These are phyloP conservation scores for Cubamyces sp. DNA, from an alignment of 768 basidiomycete species.

Conservation along the genomic window DNA sequence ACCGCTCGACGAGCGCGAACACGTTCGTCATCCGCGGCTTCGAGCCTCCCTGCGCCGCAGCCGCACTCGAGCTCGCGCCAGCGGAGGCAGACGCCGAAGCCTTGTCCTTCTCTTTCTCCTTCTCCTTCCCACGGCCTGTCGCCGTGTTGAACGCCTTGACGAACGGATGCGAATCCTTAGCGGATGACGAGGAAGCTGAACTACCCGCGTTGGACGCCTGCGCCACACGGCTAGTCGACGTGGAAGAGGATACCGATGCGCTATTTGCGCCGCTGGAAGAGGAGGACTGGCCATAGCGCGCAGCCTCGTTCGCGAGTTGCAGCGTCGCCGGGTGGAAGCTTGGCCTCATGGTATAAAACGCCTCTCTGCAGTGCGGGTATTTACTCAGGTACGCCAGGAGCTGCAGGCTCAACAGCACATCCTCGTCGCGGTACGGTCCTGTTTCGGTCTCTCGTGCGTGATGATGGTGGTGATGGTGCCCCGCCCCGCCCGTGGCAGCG, in stretches of 20 bases:
- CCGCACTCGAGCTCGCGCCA: constrained; percentile 13
- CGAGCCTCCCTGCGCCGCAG: constrained; percentile 25
- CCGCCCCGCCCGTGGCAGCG: neutral
- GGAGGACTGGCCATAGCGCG: constrained; percentile 9
- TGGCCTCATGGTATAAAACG: constrained; percentile 88
- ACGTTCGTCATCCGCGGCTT: constrained; percentile 76
- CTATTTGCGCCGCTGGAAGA: constrained; percentile 9
- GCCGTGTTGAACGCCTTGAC: constrained; percentile 51
- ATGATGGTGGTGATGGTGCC: constrained; percentile 37
- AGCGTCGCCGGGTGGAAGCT: constrained; percentile 81
- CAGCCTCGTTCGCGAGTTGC: constrained; percentile 15
- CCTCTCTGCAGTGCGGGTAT: constrained; percentile 95
- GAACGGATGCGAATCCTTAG: constrained; percentile 45
- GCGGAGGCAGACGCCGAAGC: constrained; percentile 21
- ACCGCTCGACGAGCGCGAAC: constrained; percentile 94
- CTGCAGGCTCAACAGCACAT: constrained; percentile 88
- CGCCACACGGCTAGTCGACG: constrained; percentile 10
- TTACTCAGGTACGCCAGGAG: constrained; percentile 96
- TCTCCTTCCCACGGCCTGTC: constrained; percentile 53
- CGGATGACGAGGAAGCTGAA: constrained; percentile 28
- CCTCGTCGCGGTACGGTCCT: constrained; percentile 91
- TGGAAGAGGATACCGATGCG: neutral
- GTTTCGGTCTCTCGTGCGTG: constrained; percentile 44
- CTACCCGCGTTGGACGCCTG: constrained; percentile 27
- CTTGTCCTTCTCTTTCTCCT: constrained; percentile 41